Evolutionary conservation across 2,329 filamentous ascomycete genomes (phyloP), one percentile per base, ranked within the genome.

Genomic region (Aspergillus spinulosporus): DNA sequence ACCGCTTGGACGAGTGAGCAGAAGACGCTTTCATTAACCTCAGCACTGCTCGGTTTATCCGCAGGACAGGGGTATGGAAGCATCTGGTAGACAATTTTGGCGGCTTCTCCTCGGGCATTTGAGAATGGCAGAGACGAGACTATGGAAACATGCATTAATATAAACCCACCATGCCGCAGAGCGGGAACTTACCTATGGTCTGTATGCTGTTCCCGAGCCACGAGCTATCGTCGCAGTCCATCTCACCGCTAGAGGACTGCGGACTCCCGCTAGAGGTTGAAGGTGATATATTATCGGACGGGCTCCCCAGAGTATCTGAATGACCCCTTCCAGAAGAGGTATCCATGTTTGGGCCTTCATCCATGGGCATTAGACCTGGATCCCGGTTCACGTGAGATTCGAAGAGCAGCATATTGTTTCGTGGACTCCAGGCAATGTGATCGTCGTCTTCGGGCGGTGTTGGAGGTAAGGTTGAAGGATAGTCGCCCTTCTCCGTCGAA

Each of bases 41-140:
- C 64, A 15, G 66, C 49, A 9, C 67, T 62, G 5, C 66, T 65
- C 8, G 69, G 61, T 53, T 71, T 68, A 34, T 72, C 68, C 5
- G 69, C 62, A n/a, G 71, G 66, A 28, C 65, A 65, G 7, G 84
- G 82, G 61, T 78, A 84, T 12, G 83, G 83, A 8, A 86, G 74
- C 14, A 83, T 84, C 63, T 87, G 84, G 11, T 83, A 85, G 15
- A 86, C 77, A 34, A 86, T 76, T 62, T 81, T 82, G 49, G 86
- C 72, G 15, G 79, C 76, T 59, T 77, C 72, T n/a, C 66, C 66
- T 54, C 64, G 68, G 32, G 61, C 62, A 49, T 72, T 74, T 1
- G 72, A 71, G n/a, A 68, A 61, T 2, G 65, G 64, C n/a, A 72
- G 69, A 39, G 68, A 77, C 57, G 79, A 72, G 3, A 71, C 74